phyloP scores from a whole-genome alignment of 495 filamentous ascomycete genomes.

The Neurospora sp. region DNA sequence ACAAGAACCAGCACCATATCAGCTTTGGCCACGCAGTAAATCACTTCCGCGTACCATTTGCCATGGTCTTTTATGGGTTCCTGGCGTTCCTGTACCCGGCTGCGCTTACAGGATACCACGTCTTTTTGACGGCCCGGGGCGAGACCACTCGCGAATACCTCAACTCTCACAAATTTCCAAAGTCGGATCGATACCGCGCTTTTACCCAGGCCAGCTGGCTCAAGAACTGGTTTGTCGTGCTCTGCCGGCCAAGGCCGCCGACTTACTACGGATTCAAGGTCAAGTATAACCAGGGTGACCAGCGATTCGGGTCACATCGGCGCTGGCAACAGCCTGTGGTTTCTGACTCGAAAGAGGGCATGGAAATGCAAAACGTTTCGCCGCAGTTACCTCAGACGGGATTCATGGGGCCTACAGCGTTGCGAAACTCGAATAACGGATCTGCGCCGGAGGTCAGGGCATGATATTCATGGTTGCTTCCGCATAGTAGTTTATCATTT shows the following conservation, averaged over 20 bases:
- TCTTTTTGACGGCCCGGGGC: slow-evolving; percentile 79
- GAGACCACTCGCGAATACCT: slow-evolving; percentile 96
- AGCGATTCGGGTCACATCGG: slow-evolving; percentile 49
- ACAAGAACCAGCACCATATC: slow-evolving; percentile 46
- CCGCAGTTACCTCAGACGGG: slow-evolving; percentile 3
- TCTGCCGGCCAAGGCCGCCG: slow-evolving; percentile 75
- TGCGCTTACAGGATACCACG: slow-evolving; percentile 75
- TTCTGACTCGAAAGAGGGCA: slow-evolving; percentile 20
- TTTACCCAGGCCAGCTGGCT: slow-evolving; percentile 71
- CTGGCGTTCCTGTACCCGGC: slow-evolving; percentile 70
- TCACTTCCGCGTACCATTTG: slow-evolving; percentile 69
- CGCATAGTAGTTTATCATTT: not conserved
- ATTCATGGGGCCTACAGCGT: slow-evolving; percentile 26
- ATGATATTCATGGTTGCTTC: not conserved
- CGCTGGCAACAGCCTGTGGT: not conserved
- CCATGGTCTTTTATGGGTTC: slow-evolving; percentile 76
- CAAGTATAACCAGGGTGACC: slow-evolving; percentile 69
- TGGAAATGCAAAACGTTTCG: slow-evolving; percentile 37
- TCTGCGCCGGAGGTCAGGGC: slow-evolving; percentile 9
- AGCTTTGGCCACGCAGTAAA: slow-evolving; percentile 58
- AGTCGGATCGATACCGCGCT: slow-evolving; percentile 81
- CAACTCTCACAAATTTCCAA: slow-evolving; percentile 87
- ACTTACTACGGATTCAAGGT: slow-evolving; percentile 85
- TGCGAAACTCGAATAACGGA: slow-evolving; percentile 13
- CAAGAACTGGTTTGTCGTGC: slow-evolving; percentile 72